Conservation (phyloP, 2,329 filamentous ascomycete genomes). For the Colletotrichum spaethianum region DNA sequence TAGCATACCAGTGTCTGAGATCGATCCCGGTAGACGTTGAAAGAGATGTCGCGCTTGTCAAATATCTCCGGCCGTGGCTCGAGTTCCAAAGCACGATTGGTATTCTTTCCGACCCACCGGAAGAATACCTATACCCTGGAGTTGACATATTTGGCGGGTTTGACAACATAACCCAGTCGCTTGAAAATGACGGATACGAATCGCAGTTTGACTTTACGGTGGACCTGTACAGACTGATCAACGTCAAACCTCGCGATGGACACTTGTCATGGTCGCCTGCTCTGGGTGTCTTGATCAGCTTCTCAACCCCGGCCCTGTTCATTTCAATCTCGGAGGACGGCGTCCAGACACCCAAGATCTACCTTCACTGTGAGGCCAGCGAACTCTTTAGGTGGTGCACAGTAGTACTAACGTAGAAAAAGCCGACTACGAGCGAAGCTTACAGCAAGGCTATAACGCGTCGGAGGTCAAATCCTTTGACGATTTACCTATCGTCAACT, state of each 20-base stretch:
- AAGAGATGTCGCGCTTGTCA: constrained; percentile 36
- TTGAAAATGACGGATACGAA: constrained; percentile 36
- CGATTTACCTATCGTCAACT: constrained; percentile 15
- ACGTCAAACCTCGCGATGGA: constrained; percentile 37
- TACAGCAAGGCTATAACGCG: constrained; percentile 14
- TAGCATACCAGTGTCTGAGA: constrained; percentile 42
- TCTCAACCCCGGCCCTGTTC: constrained; percentile 32
- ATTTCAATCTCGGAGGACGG: constrained; percentile 43
- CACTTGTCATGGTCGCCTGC: constrained; percentile 39
- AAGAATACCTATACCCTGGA: constrained; percentile 43
- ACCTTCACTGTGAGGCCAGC: constrained; percentile 26
- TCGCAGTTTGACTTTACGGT: constrained; percentile 41
- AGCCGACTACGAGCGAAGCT: constrained; percentile 38
- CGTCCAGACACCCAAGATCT: constrained; percentile 33
- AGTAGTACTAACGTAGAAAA: not conserved
- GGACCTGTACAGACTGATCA: constrained; percentile 42
- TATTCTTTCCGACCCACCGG: constrained; percentile 41
- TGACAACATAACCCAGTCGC: constrained; percentile 39
- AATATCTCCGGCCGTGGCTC: constrained; percentile 42
- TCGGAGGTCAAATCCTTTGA: constrained; percentile 33
- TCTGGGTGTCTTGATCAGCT: constrained; percentile 29
- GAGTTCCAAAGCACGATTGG: constrained; percentile 44
- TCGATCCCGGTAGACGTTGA: constrained; percentile 41
- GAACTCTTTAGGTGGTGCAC: not conserved
- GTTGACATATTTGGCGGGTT: constrained; percentile 44